Base-by-base conservation (phyloP, 192 early-diverging fungal genomes). In the Borealophlyctis nickersoniae region DNA sequence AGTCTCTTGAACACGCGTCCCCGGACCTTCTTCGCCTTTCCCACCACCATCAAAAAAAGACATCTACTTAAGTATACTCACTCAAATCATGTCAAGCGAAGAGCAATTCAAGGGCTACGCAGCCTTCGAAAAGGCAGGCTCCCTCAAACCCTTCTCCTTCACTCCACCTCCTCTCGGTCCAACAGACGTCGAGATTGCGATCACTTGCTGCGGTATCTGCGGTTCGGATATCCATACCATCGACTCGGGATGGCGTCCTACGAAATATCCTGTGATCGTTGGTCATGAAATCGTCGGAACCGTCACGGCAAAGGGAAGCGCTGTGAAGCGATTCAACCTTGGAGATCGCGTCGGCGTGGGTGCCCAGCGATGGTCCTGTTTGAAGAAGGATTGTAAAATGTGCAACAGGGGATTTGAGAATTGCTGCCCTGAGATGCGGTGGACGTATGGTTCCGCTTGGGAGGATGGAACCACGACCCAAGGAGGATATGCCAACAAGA, bases 141-240 rank as follows among this genome's bases (percentile, higher is more conserved):
- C 64, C 13, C 26, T 74, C 3, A 74, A 74, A 52, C 73, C 73
- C 5, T 63, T 36, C 51, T 28, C 56, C 33, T 74, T 76, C 58
- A 48, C 70, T 14, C 52, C 73, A 19, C 32, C 57, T 13, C 53
- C 61, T 19, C 50, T 73, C n/a, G 72, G 56, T 4, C 62, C 29
- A 3, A 27, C 69, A 14, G 67, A 73, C 52, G 74, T 91, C 53
- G 87, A 90, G 72, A 87, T 91, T n/a, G n/a, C n/a, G 39, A 28
- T 89, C 55, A 72, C 82, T 22, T 84, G 87, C 67, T 84, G 87
- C 67, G 88, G 88, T 45, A 79, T 89, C 63, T 91, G 89, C 63
- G 87, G 86, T 39, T 81, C 86, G 2, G 89, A 91, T 58, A 69
- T 88, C 34, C 87, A 91, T 71, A 87, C 81, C 22, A 58, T 87